These are phyloP conservation scores for Oldenlandia corymbosa DNA, from an alignment of 257 asterid species.

Conservation along the genomic window DNA sequence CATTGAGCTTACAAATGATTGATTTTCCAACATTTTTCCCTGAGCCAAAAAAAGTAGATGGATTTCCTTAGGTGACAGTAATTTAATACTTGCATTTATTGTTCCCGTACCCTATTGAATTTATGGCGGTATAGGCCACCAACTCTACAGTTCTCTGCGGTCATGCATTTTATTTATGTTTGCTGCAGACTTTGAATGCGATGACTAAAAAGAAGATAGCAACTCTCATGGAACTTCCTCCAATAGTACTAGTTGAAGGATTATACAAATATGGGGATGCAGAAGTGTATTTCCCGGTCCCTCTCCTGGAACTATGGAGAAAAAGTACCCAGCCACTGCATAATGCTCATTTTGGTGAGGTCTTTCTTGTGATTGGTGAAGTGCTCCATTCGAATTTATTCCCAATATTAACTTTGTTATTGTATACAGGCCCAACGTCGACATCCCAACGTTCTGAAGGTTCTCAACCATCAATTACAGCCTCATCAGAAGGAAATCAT, in stretches of 20 bases:
- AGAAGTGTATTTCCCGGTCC: constrained; percentile 56
- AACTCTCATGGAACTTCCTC: constrained; percentile 65
- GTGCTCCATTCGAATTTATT: neutral
- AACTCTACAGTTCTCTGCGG: no score
- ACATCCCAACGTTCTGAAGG: constrained; percentile 56
- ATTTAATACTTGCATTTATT: no score
- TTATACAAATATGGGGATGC: constrained; percentile 30
- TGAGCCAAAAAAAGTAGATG: neutral
- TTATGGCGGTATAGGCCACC: no score
- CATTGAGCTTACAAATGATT: constrained; percentile 3
- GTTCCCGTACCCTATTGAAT: no score
- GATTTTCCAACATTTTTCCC: constrained; percentile 8
- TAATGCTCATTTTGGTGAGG: constrained; percentile 80
- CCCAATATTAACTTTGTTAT: constrained; percentile 11
- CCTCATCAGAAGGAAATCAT: constrained; percentile 47
- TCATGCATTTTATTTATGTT: constrained; percentile 5
- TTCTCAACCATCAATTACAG: constrained; percentile 60
- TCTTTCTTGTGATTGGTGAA: constrained; percentile 10
- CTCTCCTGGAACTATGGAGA: constrained; percentile 59
- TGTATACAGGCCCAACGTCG: constrained; percentile 47
- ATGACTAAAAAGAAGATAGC: constrained; percentile 49
- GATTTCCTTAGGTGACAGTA: no score
- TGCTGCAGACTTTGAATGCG: constrained; percentile 41
- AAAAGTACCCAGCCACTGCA: constrained; percentile 55
- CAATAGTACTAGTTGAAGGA: constrained; percentile 51